Conservation (phyloP, 108 stramenopile species). For the Epipyxis sp. region DNA sequence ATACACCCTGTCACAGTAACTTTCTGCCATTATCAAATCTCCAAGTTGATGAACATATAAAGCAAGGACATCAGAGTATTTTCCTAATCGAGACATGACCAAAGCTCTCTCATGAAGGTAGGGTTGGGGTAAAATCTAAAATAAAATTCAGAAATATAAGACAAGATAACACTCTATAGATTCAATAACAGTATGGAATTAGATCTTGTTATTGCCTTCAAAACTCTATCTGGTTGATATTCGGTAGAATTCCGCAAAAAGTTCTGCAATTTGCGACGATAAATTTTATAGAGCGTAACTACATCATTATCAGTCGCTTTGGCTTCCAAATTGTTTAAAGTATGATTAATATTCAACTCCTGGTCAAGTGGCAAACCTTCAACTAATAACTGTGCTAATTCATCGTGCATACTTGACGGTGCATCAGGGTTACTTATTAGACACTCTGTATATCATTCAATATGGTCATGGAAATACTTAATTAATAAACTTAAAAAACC, state of each 20-base stretch:
- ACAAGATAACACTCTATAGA: no score
- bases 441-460: background rate
- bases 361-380: slow-evolving; percentile 40
- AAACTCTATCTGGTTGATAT: slow-evolving; percentile 47
- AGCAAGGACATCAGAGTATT: slow-evolving; percentile 47
- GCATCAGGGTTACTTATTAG: background rate
- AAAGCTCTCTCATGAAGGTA: slow-evolving; percentile 51
- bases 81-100: slow-evolving; percentile 43
- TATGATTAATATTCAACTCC: background rate
- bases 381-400: slow-evolving; percentile 46
- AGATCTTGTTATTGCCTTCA: no score
- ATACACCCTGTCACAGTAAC: slow-evolving; percentile 14
- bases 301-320: background rate
- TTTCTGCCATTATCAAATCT: background rate
- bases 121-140: slow-evolving; percentile 35
- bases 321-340: background rate
- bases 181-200: no score
- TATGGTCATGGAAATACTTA: background rate
- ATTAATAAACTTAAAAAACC: background rate
- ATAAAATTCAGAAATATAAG: no score
- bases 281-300: slow-evolving; percentile 32
- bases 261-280: slow-evolving; percentile 43
- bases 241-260: slow-evolving; percentile 38
- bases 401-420: slow-evolving; percentile 42
- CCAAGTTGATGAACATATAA: slow-evolving; percentile 41